phyloP scores from a whole-genome alignment of 768 basidiomycete genomes.

The Lactarius psammicola region DNA sequence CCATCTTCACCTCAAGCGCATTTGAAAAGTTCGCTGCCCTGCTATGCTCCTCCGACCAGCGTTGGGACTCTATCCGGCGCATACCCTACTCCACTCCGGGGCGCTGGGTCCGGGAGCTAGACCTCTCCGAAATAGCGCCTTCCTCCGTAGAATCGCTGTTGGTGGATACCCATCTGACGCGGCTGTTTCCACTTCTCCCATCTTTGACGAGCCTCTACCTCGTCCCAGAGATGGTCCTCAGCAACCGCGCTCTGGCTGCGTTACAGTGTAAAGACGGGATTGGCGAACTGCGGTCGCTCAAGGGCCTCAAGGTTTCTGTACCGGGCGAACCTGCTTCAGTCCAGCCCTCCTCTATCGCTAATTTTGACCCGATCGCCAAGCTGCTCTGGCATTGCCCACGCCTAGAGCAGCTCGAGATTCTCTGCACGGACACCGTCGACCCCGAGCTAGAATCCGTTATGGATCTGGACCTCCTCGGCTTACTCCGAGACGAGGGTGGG shows the following conservation, averaged over 20 bases:
- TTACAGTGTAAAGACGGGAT: conserved; percentile 25
- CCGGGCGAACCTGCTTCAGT: conserved; percentile 15
- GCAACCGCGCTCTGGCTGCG: conserved; percentile 19
- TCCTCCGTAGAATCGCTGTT: conserved; percentile 45
- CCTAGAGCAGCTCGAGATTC: conserved; percentile 28
- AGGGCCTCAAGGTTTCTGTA: conserved; percentile 23
- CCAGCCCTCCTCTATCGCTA: neutral
- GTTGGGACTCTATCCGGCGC: conserved; percentile 86
- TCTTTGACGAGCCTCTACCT: conserved; percentile 28
- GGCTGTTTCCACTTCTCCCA: conserved; percentile 56
- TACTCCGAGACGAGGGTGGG: conserved; percentile 21
- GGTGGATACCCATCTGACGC: conserved; percentile 62
- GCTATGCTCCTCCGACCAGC: conserved; percentile 62
- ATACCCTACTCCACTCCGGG: conserved; percentile 87
- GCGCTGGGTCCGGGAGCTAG: conserved; percentile 76
- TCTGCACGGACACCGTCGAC: conserved; percentile 18
- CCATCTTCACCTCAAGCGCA: conserved; percentile 42
- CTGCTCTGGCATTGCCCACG: conserved; percentile 18
- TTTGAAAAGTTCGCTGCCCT: conserved; percentile 59
- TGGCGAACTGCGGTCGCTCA: conserved; percentile 19
- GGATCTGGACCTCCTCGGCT: conserved; percentile 3
- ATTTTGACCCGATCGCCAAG: conserved; percentile 3
- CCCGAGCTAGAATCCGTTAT: conserved; percentile 10
- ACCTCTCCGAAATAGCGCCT: conserved; percentile 55
- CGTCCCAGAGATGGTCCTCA: conserved; percentile 19